These are phyloP conservation scores for Salmacisia buchloeana DNA, from an alignment of 1,284 basidiomycete species.

Conservation along the genomic window DNA sequence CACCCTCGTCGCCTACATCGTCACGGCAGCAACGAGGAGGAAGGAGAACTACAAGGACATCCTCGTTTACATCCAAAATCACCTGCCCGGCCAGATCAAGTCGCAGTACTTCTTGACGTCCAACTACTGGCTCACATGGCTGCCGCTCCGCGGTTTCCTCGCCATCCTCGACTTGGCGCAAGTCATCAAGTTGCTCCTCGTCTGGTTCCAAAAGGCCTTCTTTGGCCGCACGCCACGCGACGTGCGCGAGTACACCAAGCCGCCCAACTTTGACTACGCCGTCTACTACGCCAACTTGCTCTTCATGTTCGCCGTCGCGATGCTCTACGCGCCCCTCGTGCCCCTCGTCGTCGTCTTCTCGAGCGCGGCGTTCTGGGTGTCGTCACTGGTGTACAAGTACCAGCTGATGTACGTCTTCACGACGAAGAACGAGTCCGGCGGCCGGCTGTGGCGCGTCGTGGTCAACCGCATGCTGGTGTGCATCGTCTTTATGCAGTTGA, in stretches of 20 bases:
- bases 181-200: slow-evolving; percentile 78
- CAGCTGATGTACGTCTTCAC: slow-evolving; percentile 49
- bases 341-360: slow-evolving; percentile 41
- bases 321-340: slow-evolving; percentile 43
- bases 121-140: slow-evolving; percentile 50
- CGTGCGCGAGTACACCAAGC: slow-evolving; percentile 91
- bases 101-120: slow-evolving; percentile 41
- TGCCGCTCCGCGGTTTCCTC: slow-evolving; percentile 75
- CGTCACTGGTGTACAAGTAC: slow-evolving; percentile 47
- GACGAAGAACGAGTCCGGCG: slow-evolving; percentile 50
- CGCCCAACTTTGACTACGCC: slow-evolving; percentile 83
- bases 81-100: slow-evolving; percentile 30
- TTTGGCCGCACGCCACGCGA: slow-evolving; percentile 95
- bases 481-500: slow-evolving; percentile 48
- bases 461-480: slow-evolving; percentile 45
- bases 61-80: slow-evolving; percentile 21
- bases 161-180: slow-evolving; percentile 93
- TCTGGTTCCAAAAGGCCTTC: slow-evolving; percentile 71
- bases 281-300: slow-evolving; percentile 63
- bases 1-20: slow-evolving; percentile 29
- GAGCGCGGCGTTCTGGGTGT: slow-evolving; percentile 37
- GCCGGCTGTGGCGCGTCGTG: slow-evolving; percentile 45
- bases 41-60: background rate
- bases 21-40: slow-evolving; percentile 2
- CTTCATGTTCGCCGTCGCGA: slow-evolving; percentile 42